Conservation (phyloP, 148 eudicot species). For the Rhododendron ferrugineum region DNA sequence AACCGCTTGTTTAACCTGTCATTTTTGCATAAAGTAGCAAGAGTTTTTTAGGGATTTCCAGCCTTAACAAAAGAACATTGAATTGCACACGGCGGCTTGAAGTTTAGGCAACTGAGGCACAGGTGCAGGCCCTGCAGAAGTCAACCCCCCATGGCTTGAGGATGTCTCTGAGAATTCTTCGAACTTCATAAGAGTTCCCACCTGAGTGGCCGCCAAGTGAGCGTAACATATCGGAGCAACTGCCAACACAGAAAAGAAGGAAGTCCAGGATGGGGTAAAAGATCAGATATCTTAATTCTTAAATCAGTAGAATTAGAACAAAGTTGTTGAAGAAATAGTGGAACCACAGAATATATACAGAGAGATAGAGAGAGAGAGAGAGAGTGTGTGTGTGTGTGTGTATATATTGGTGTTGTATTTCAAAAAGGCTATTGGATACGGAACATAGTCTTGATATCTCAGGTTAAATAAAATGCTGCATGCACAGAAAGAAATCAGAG, state of each 20-base stretch:
- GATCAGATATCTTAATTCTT: not conserved
- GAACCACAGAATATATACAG: not conserved
- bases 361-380: not conserved
- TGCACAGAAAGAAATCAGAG: not conserved
- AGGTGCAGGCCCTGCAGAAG: constrained; percentile 54
- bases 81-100: constrained; percentile 55
- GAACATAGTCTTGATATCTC: not conserved
- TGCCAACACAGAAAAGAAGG: constrained; percentile 18
- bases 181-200: constrained; percentile 76
- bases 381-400: not conserved
- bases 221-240: constrained; percentile 94
- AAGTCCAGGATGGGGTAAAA: not conserved
- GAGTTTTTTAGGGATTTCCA: not conserved
- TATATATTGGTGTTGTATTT: not conserved
- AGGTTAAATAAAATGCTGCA: not conserved
- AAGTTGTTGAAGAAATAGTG: not conserved
- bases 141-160: constrained; percentile 63
- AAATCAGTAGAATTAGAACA: not conserved
- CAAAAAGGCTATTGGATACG: not conserved
- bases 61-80: constrained; percentile 75
- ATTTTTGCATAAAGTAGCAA: not conserved
- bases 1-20: not conserved
- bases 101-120: constrained; percentile 77
- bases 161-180: constrained; percentile 72
- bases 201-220: constrained; percentile 87